Evolutionary conservation across 352 stramenopile genomes (phyloP), one percentile per base, ranked within the genome.

Genomic region (Phytopythium oedochilum): DNA sequence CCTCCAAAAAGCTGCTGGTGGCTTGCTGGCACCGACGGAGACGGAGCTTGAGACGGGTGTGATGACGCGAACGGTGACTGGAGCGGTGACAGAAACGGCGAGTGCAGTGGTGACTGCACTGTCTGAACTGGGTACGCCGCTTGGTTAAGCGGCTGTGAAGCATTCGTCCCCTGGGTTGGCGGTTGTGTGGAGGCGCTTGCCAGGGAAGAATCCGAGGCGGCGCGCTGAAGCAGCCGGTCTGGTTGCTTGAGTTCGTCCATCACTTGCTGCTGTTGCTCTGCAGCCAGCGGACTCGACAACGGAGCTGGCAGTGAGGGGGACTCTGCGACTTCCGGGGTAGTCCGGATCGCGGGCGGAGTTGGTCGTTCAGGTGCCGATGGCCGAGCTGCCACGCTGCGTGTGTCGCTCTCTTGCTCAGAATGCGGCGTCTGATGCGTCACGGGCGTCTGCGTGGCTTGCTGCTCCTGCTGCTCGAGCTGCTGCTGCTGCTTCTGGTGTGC

Each of bases 401-500:
- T 40, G 10, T 20, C 17, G 8, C 35, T 22, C 17, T 20, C 15
- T 15, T 42, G 35, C 35, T 42, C 35, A 17, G 14, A 22, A 42
- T 6, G 15, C 17, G 35, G 35, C 35, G 35, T 1, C 35, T 42
- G 29, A 10, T 32, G 29, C 29, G 29, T 32, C 29, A 32, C 29
- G 5, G 29, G 29, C 29, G 29, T 32, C 35, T 42, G 35, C 5
- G 5, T 23, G 8, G 35, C 2, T 4, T 42, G 35, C 18, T 38
- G 34, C 34, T 38, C 10, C 34, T 12, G 34, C 34, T 32, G 5
- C 47, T 55, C 23, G 23, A 64, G 48, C 29, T 61, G 39, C 32
- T 54, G 57, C 26, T 64, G 55, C 39, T 65, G 40, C 0, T 48
- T 49, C 23, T 60, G 42, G 23, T 46, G 34, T 0, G 42, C 11